A percentile compares a stretch with the other conserved stretches of the same genome.
phyloP scores from a whole-genome alignment of 2,329 filamentous ascomycete genomes.

The Neonectria punicea region DNA sequence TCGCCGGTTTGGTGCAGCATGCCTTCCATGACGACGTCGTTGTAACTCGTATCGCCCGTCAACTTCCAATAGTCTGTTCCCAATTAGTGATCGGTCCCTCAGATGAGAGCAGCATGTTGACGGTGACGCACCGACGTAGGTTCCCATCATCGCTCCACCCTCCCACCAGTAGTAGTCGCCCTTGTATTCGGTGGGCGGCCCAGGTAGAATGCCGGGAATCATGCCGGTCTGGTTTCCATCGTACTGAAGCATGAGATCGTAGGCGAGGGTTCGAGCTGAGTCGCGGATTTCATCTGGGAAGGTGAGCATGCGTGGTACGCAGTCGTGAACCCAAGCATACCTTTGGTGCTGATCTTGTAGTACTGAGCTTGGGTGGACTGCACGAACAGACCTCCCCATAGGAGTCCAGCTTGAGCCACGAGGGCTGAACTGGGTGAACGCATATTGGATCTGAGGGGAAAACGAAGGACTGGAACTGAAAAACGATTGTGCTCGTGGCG shows the following conservation, averaged over 20 bases:
- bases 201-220: conserved; percentile 67
- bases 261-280: conserved; percentile 59
- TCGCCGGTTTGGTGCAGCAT: conserved; percentile 69
- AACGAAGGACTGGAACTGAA: neutral
- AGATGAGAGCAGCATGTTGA: too few species aligned
- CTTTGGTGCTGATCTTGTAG: conserved; percentile 47
- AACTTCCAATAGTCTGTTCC: conserved; percentile 71
- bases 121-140: conserved; percentile 61
- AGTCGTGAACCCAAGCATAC: conserved; percentile 10
- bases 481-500: neutral
- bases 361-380: conserved; percentile 37
- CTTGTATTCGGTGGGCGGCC: conserved; percentile 57
- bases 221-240: conserved; percentile 61
- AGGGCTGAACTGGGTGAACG: conserved; percentile 6
- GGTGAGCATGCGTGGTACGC: too few species aligned
- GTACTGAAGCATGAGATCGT: conserved; percentile 63
- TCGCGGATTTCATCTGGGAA: conserved; percentile 56
- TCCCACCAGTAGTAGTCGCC: conserved; percentile 81
- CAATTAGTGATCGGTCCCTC: neutral
- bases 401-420: conserved; percentile 24
- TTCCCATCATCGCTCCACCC: conserved; percentile 74
- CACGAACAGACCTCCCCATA: conserved; percentile 30
- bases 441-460: conserved; percentile 1
- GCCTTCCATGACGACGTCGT: conserved; percentile 65
- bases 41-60: conserved; percentile 73